A percentile compares a stretch with the other conserved stretches of the same genome.
phyloP scores from a whole-genome alignment of 2,329 filamentous ascomycete genomes.

The Trichoderma polysporum region DNA sequence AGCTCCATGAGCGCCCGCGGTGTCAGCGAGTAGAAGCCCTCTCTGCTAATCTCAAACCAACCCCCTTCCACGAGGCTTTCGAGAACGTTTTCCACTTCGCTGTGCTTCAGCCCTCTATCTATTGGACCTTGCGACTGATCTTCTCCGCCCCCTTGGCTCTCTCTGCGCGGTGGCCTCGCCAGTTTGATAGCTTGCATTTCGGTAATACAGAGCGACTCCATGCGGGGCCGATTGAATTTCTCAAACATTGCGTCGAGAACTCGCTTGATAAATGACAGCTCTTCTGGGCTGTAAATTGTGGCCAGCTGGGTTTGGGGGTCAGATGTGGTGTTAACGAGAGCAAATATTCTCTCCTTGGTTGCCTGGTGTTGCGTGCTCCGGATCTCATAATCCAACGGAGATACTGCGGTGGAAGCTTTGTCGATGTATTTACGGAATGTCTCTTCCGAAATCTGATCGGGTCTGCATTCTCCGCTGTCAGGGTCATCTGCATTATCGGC shows the following conservation, averaged over 20 bases:
- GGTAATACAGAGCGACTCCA: constrained; percentile 80
- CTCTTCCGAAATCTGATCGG: constrained; percentile 65
- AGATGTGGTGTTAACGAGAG: constrained; percentile 82
- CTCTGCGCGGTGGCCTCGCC: constrained; percentile 48
- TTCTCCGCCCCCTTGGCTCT: constrained; percentile 34
- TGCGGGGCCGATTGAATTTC: constrained; percentile 73
- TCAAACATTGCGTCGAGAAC: constrained; percentile 92
- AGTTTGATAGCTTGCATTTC: constrained; percentile 76
- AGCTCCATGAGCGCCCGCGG: constrained; percentile 83
- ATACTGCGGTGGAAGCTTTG: constrained; percentile 69
- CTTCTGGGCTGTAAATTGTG: constrained; percentile 75
- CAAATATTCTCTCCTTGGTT: constrained; percentile 67
- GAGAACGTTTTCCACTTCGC: constrained; percentile 74
- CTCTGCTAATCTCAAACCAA: constrained; percentile 76
- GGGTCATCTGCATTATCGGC: constrained; percentile 45
- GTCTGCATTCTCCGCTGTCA: constrained; percentile 41
- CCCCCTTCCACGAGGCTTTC: constrained; percentile 70
- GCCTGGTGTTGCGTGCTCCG: constrained; percentile 70
- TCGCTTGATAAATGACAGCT: constrained; percentile 86
- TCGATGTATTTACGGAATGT: constrained; percentile 69
- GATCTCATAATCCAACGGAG: constrained; percentile 84
- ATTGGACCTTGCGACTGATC: constrained; percentile 37
- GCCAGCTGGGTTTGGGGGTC: constrained; percentile 85
- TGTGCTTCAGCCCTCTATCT: constrained; percentile 66
- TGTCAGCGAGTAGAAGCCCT: constrained; percentile 73